A percentile compares a stretch with the other conserved stretches of the same genome.
Evolutionary conservation across 2,329 filamentous ascomycete species (phyloP).

Genomic region (Beauveria sp.): DNA sequence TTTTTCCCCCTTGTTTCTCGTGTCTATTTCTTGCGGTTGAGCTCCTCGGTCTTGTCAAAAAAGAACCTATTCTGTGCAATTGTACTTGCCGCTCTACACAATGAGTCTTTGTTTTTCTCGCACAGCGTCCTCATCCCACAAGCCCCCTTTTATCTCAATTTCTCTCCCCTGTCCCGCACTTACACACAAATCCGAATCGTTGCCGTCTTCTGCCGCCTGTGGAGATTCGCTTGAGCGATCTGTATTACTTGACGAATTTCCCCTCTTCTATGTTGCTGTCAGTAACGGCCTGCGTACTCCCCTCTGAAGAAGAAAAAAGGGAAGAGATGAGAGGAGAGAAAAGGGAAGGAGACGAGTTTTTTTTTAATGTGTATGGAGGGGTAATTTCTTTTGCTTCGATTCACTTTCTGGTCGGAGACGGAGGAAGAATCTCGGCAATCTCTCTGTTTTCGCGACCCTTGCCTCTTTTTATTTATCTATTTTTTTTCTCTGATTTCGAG

Average conservation of each 20-base stretch:
- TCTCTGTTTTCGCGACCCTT: background rate
- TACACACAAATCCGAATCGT: conserved; percentile 19
- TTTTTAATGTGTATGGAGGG: background rate
- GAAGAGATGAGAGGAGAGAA: background rate
- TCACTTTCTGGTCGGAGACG: background rate
- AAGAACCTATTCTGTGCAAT: conserved; percentile 27
- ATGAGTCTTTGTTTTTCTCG: background rate
- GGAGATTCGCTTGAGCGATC: background rate
- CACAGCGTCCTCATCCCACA: background rate
- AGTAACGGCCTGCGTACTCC: background rate
- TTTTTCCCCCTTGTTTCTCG: conserved; percentile 11
- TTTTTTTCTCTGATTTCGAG: background rate
- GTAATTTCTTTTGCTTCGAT: background rate
- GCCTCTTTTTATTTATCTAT: background rate
- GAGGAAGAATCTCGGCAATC: background rate
- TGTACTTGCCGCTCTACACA: conserved; percentile 24
- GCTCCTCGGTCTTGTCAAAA: conserved; percentile 9
- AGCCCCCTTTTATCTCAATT: conserved; percentile 17
- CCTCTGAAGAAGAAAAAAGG: background rate
- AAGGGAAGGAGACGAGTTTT: background rate
- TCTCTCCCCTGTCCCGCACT: conserved; percentile 8
- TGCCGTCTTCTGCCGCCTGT: background rate
- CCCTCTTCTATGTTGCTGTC: background rate
- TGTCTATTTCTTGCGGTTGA: conserved; percentile 16
- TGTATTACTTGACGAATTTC: conserved; percentile 10